Percentiles rank a stretch among this genome's conserved stretches.
Evolutionary conservation across 2,329 filamentous ascomycete species (phyloP).

Genomic region (Neocucurbitaria cava): DNA sequence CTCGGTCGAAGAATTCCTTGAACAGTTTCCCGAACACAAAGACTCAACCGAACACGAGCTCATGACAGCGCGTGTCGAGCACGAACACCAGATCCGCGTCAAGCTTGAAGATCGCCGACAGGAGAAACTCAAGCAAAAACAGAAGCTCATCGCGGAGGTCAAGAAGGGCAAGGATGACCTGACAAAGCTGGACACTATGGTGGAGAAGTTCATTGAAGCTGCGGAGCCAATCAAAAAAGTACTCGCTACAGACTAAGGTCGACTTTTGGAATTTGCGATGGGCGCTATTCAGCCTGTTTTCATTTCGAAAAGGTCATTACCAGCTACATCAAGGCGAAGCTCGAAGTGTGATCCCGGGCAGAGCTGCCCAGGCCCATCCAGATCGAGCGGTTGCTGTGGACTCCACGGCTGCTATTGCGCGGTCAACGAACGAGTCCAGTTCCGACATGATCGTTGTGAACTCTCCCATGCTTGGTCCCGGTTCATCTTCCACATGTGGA

Average conservation of each 20-base stretch:
- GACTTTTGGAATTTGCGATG: background rate
- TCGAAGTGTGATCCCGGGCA: background rate
- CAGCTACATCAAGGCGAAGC: background rate
- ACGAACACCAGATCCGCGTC: conserved; percentile 85
- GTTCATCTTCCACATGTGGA: background rate
- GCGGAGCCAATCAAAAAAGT: conserved; percentile 87
- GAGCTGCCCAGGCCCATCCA: background rate
- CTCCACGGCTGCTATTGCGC: background rate
- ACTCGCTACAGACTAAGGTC: conserved; percentile 72
- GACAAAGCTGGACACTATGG: conserved; percentile 85
- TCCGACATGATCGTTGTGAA: background rate
- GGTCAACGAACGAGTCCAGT: background rate
- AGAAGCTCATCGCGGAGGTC: conserved; percentile 75
- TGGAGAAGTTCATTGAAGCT: conserved; percentile 93
- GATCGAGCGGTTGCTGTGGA: background rate
- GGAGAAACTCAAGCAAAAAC: conserved; percentile 67
- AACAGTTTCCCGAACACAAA: conserved; percentile 75
- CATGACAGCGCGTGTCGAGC: conserved; percentile 89
- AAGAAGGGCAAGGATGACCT: conserved; percentile 94
- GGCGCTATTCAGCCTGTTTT: background rate
- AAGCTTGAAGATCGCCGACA: conserved; percentile 84
- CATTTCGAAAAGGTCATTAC: background rate
- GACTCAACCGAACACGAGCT: conserved; percentile 77
- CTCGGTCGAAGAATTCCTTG: conserved; percentile 81
- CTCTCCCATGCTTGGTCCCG: background rate